Conservation (phyloP, 2,329 filamentous ascomycete genomes). For the Phaeosphaeria sp. region DNA sequence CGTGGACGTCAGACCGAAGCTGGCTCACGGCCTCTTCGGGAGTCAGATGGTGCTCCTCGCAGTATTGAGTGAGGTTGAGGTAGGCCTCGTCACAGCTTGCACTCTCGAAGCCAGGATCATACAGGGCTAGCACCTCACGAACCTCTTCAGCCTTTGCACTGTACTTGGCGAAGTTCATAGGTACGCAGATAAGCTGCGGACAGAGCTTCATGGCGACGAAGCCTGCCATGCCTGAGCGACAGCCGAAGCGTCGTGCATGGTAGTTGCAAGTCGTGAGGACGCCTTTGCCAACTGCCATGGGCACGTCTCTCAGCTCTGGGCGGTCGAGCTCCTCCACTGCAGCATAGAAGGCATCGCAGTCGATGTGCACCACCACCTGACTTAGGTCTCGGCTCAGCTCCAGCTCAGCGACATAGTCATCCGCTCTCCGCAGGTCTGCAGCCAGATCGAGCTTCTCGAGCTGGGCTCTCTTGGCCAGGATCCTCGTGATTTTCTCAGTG, state of each 20-base stretch:
- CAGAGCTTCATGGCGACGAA: slow-evolving; percentile 96
- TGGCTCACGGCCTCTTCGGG: slow-evolving; percentile 78
- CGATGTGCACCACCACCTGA: slow-evolving; percentile 87
- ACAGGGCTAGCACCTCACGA: slow-evolving; percentile 79
- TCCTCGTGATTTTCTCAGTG: slow-evolving; percentile 83
- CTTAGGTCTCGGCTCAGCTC: slow-evolving; percentile 81
- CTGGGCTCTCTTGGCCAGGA: slow-evolving; percentile 75
- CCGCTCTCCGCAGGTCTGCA: slow-evolving; percentile 75
- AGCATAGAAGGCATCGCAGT: slow-evolving; percentile 98
- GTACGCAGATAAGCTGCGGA: slow-evolving; percentile 80
- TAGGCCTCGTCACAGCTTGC: slow-evolving; percentile 97
- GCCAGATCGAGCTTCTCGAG: slow-evolving; percentile 79
- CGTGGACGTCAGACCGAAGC: slow-evolving; percentile 77
- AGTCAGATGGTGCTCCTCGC: slow-evolving; percentile 68
- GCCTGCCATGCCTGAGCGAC: slow-evolving; percentile 91
- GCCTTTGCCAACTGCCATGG: slow-evolving; percentile 86
- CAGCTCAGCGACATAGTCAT: slow-evolving; percentile 80
- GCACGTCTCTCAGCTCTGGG: slow-evolving; percentile 83
- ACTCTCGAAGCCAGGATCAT: slow-evolving; percentile 89
- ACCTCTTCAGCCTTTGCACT: slow-evolving; percentile 88
- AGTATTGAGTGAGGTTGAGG: slow-evolving; percentile 89
- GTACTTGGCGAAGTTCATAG: slow-evolving; percentile 90
- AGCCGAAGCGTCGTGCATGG: slow-evolving; percentile 85
- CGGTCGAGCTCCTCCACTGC: slow-evolving; percentile 80
- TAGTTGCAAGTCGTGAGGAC: slow-evolving; percentile 84